Evolutionary conservation across 1,139 yeast species (phyloP).

Genomic region (Blastobotrys arbuscula): DNA sequence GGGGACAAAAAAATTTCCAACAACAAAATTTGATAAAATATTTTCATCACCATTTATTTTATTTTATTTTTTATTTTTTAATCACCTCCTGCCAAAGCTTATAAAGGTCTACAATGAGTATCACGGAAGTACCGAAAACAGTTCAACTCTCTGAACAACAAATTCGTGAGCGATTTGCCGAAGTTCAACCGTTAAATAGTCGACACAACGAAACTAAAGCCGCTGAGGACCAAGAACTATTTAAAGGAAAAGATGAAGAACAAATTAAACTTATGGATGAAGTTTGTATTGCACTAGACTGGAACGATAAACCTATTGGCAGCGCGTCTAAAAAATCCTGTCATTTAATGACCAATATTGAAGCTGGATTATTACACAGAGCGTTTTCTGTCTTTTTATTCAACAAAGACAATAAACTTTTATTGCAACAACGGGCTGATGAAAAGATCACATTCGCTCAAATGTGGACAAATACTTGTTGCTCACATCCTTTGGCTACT

Average conservation of each 20-base stretch:
- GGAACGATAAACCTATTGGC: slow-evolving; percentile 80
- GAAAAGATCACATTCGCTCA: slow-evolving; percentile 95
- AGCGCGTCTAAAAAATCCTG: slow-evolving; percentile 88
- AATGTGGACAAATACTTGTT: slow-evolving; percentile 98
- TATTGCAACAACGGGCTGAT: slow-evolving; percentile 90
- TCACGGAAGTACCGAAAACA: not conserved
- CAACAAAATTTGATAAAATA: not conserved
- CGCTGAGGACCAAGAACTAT: slow-evolving; percentile 35
- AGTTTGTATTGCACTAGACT: slow-evolving; percentile 87
- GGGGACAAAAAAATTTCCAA: not conserved
- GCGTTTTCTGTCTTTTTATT: slow-evolving; percentile 93
- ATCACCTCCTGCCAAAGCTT: no score
- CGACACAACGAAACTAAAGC: slow-evolving; percentile 13
- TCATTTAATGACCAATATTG: slow-evolving; percentile 83
- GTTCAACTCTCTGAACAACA: slow-evolving; percentile 11
- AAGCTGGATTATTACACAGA: slow-evolving; percentile 81
- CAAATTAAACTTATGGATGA: slow-evolving; percentile 96
- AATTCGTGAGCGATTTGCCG: slow-evolving; percentile 16
- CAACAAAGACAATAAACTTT: slow-evolving; percentile 65
- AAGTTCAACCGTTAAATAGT: slow-evolving; percentile 16
- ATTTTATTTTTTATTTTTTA: not conserved
- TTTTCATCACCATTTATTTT: not conserved
- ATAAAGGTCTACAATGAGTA: not conserved
- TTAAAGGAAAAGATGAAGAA: slow-evolving; percentile 86
- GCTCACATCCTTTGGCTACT: slow-evolving; percentile 92